Conservation (phyloP, 345 rosid species). For the Toxicodendron radicans region DNA sequence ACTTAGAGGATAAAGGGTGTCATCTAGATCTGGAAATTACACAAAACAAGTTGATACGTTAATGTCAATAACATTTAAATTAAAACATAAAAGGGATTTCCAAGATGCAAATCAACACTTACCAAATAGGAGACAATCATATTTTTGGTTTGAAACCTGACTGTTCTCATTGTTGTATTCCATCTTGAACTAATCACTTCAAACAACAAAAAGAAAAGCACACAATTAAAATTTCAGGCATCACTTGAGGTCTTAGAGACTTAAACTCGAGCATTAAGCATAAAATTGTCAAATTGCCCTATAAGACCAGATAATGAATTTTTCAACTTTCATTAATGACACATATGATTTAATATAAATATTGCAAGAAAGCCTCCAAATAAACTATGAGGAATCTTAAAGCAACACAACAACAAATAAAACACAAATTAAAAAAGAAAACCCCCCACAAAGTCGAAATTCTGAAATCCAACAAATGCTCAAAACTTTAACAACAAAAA, state of each 20-base stretch:
- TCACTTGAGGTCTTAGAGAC: no score
- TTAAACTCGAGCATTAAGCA: no score
- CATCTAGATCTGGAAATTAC: conserved; percentile 61
- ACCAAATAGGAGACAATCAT: conserved; percentile 62
- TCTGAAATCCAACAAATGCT: background rate
- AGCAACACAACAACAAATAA: no score
- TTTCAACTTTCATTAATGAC: no score
- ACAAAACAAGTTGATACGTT: background rate
- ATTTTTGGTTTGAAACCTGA: conserved; percentile 28
- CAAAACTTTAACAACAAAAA: background rate
- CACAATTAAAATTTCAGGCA: background rate
- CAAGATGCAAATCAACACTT: conserved; percentile 5
- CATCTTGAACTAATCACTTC: conserved; percentile 29
- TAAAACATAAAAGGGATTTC: background rate
- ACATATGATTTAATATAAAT: no score
- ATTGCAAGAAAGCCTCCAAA: no score
- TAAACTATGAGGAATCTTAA: no score
- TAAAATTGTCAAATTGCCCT: no score
- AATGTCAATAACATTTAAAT: background rate
- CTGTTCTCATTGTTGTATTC: conserved; percentile 33
- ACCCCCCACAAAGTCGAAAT: background rate
- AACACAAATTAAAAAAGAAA: no score
- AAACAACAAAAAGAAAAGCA: background rate
- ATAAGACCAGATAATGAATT: no score
- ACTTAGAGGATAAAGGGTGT: conserved; percentile 76